Conservation (phyloP, 139 green algal genomes). For the Limnomonas spitsbergensis region DNA sequence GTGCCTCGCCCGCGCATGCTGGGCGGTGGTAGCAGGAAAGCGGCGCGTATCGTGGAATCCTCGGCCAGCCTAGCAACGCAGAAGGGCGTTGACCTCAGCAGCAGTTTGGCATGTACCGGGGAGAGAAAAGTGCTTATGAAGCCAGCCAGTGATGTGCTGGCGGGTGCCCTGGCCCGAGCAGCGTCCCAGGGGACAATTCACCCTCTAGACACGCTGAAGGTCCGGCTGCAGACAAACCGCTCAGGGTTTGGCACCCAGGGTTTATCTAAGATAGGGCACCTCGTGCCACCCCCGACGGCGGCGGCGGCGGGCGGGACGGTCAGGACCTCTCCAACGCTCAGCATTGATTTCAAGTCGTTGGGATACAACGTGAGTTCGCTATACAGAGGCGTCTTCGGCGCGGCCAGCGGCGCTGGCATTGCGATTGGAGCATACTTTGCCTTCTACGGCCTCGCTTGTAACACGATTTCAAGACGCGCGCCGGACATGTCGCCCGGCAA, state of each 20-base stretch:
- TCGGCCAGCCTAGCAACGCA: conserved; percentile 1
- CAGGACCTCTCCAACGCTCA: neutral
- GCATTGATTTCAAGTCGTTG: conserved; percentile 2
- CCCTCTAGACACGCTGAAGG: conserved; percentile 90
- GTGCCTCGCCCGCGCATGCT: conserved; percentile 25
- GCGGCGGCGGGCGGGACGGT: too few relatives aligned
- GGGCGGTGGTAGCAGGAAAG: conserved; percentile 44
- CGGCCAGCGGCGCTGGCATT: conserved; percentile 86
- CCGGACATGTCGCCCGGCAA: conserved; percentile 45
- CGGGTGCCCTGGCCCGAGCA: conserved; percentile 77
- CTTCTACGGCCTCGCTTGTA: conserved; percentile 77
- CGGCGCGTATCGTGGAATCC: neutral
- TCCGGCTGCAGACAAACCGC: conserved; percentile 68
- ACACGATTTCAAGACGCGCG: conserved; percentile 45
- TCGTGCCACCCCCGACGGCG: conserved; percentile 65
- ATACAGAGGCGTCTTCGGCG: conserved; percentile 83
- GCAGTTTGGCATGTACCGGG: neutral
- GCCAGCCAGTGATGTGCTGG: conserved; percentile 75
- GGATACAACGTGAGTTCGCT: conserved; percentile 47
- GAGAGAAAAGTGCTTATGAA: conserved; percentile 39
- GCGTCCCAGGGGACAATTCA: conserved; percentile 87
- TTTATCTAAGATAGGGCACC: conserved; percentile 62
- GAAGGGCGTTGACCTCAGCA: conserved; percentile 18
- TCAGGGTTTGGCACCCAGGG: conserved; percentile 16
- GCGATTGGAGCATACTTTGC: conserved; percentile 94